Base-by-base conservation (phyloP, 495 filamentous ascomycete species). In the Collariella sp. region DNA sequence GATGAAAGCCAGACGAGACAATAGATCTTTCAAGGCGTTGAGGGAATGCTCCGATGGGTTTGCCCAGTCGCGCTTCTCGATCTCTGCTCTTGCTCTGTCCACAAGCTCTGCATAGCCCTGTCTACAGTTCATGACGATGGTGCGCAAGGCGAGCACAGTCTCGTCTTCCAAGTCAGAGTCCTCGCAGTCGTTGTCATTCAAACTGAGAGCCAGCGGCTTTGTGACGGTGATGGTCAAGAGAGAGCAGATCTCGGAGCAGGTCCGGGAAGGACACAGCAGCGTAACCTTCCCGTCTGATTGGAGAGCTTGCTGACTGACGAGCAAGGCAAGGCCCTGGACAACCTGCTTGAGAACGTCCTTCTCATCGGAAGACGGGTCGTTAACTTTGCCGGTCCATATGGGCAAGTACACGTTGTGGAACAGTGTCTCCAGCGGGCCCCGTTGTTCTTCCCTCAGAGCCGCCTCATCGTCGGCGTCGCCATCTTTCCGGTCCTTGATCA, bases 321-420 rank as follows among this genome's bases (percentile, higher is more conserved):
- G 59, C 42, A 63, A 52, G 0, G 69, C 68, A 35, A 75, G 56
- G 33, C 74, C 74, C 46, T 72, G 61, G 44, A 68, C 59, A 2
- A 67, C 59, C 44, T 73, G 67, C 41, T 70, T 70, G 5, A 74
- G 61, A 10, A 72, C 43, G 5, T 63, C 62, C 3, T 57, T 54
- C 33, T 65, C 57, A 22, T 70, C 66, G 11, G 60, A 52, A 22
- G 56, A 59, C 11, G 57, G 50, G 15, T 62, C 60, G 43, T 50
- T 55, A 18, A 35, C 42, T 12, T 58, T 63, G 13, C 64, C 59
- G 2, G 67, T 60, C 74, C 72, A 75, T 15, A 70, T 56, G 15
- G 66, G 67, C 1, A 70, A 54, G 49, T 74, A 74, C 1, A 73
- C 51, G 23, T 74, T 65, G 44, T 66, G 56, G 40, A 73, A 73